Conservation (phyloP, 805 yeast genomes). For the Candida qinlingensis region DNA sequence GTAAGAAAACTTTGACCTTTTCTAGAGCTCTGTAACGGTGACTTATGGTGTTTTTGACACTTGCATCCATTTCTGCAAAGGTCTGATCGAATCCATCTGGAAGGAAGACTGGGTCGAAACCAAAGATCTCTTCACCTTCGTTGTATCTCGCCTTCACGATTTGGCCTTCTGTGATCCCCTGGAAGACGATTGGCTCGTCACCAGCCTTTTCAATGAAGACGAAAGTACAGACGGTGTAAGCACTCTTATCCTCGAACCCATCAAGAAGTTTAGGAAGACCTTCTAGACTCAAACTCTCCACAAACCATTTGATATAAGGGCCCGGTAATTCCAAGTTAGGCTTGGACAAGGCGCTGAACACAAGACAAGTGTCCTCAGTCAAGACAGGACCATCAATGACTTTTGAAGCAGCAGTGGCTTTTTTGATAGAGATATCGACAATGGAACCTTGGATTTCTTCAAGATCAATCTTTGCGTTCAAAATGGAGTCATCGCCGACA, state of each 20-base stretch:
- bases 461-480: conserved; percentile 67
- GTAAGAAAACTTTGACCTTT: conserved; percentile 56
- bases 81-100: conserved; percentile 73
- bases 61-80: conserved; percentile 85
- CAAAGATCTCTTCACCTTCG: conserved; percentile 73
- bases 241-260: conserved; percentile 79
- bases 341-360: conserved; percentile 71
- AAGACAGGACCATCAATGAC: conserved; percentile 72
- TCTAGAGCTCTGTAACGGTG: conserved; percentile 84
- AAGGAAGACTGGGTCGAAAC: conserved; percentile 91
- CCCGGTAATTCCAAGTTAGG: conserved; percentile 66
- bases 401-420: conserved; percentile 69
- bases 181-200: conserved; percentile 65
- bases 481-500: conserved; percentile 46
- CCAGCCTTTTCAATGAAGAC: conserved; percentile 87
- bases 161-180: conserved; percentile 75
- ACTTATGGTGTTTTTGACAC: conserved; percentile 71
- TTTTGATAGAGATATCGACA: conserved; percentile 73
- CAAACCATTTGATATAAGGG: conserved; percentile 93
- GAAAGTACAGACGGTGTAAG: conserved; percentile 86
- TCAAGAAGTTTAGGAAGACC: conserved; percentile 74
- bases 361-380: conserved; percentile 92
- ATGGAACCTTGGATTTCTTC: conserved; percentile 90
- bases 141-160: conserved; percentile 58
- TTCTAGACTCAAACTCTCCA: conserved; percentile 64